A percentile compares a stretch with the other conserved stretches of the same genome.
These are phyloP conservation scores for Codiaeum variegatum DNA, from an alignment of 441 rosid species.

Conservation along the genomic window DNA sequence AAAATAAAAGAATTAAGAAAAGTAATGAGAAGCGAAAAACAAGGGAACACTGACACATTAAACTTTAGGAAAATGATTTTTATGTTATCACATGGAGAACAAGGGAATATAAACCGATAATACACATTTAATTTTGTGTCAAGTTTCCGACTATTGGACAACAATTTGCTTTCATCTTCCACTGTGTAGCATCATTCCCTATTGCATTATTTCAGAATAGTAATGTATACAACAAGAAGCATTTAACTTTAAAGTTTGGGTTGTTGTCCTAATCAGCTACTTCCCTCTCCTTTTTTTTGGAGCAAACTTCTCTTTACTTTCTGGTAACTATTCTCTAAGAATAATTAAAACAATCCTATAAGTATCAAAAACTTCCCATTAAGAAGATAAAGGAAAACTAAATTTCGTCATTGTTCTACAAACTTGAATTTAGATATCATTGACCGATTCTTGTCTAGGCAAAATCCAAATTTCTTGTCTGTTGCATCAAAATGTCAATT, in stretches of 20 bases:
- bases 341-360: background rate
- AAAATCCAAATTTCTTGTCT: background rate
- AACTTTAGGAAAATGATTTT: background rate
- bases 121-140: background rate
- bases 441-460: background rate
- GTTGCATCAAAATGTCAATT: background rate
- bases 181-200: background rate
- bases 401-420: background rate
- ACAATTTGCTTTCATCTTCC: background rate
- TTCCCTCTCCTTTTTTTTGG: background rate
- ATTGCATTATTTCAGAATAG: background rate
- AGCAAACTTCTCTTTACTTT: no score
- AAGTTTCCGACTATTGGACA: background rate
- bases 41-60: background rate
- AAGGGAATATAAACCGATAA: background rate
- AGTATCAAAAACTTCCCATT: background rate
- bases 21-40: slow-evolving; percentile 13
- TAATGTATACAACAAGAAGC: background rate
- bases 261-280: background rate
- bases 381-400: background rate
- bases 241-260: background rate
- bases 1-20: slow-evolving; percentile 1
- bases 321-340: background rate
- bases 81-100: background rate
- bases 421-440: background rate